Percentiles rank a stretch among this genome's conserved stretches.
phyloP scores from a whole-genome alignment of 441 rosid genomes.

The Adansonia gregorii region DNA sequence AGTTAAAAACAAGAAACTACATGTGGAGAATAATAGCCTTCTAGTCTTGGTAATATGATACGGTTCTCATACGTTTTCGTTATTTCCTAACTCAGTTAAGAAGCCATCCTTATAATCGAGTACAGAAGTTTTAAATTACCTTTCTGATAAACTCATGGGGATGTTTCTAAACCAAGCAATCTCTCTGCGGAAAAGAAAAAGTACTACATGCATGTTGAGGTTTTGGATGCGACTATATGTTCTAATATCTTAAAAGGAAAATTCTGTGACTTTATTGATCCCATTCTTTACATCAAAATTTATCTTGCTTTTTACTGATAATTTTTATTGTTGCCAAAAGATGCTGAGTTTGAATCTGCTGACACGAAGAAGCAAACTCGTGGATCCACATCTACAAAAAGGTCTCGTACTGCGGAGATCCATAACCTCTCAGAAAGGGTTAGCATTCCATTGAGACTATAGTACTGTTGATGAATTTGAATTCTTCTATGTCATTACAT shows the following conservation, averaged over 20 bases:
- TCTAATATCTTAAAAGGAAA: background rate
- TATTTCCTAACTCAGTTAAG: background rate
- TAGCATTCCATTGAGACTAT: slow-evolving; percentile 18
- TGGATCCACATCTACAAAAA: slow-evolving; percentile 69
- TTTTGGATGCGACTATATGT: background rate
- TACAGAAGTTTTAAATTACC: background rate
- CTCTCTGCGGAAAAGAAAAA: background rate
- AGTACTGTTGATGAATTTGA: slow-evolving; percentile 11
- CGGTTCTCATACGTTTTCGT: background rate
- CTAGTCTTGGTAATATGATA: background rate
- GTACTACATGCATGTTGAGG: background rate
- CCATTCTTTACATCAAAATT: background rate
- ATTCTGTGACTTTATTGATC: background rate
- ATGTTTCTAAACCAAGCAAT: background rate
- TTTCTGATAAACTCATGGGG: background rate
- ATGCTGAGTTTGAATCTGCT: slow-evolving; percentile 56
- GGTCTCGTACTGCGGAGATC: slow-evolving; percentile 54
- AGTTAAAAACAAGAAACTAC: background rate
- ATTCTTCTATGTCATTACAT: slow-evolving; percentile 16
- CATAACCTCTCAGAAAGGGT: slow-evolving; percentile 77
- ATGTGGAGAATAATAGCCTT: background rate
- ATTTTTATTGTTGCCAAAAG: slow-evolving; percentile 37
- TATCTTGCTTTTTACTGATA: slow-evolving; percentile 2
- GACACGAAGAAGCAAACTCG: slow-evolving; percentile 55
- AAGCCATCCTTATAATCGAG: background rate